Evolutionary conservation across 306 rosid species (phyloP).

Genomic region (Geum urbanum): DNA sequence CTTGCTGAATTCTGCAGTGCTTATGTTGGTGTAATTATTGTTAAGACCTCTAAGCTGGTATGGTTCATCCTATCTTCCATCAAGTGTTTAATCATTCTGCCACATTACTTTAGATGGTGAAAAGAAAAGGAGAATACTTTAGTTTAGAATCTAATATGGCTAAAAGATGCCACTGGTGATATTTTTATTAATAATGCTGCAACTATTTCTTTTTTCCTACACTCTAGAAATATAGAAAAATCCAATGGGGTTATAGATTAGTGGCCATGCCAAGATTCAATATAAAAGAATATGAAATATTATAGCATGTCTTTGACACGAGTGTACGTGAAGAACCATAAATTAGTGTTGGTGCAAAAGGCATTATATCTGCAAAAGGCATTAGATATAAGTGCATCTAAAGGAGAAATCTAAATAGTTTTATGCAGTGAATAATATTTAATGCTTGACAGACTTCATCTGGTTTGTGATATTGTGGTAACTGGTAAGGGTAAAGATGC

Average conservation of each 20-base stretch:
- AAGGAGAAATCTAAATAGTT: too few relatives aligned
- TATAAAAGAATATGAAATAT: not conserved
- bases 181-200: not conserved
- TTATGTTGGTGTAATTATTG: not conserved
- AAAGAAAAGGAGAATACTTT: not conserved
- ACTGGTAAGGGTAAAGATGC: not conserved
- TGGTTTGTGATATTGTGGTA: constrained; percentile 2
- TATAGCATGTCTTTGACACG: not conserved
- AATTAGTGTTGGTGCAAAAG: not conserved
- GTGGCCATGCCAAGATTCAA: not conserved
- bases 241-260: not conserved
- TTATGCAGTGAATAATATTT: not conserved
- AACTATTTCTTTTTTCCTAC: not conserved
- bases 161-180: not conserved
- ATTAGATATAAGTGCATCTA: not conserved
- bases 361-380: not conserved
- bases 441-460: constrained; percentile 5
- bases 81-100: not conserved
- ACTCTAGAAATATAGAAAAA: not conserved
- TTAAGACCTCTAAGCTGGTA: not conserved
- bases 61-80: not conserved
- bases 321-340: not conserved
- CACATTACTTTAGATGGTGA: not conserved
- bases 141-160: not conserved
- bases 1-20: not conserved